Conservation (phyloP, 2,329 filamentous ascomycete species). For the Fusarium secorum region DNA sequence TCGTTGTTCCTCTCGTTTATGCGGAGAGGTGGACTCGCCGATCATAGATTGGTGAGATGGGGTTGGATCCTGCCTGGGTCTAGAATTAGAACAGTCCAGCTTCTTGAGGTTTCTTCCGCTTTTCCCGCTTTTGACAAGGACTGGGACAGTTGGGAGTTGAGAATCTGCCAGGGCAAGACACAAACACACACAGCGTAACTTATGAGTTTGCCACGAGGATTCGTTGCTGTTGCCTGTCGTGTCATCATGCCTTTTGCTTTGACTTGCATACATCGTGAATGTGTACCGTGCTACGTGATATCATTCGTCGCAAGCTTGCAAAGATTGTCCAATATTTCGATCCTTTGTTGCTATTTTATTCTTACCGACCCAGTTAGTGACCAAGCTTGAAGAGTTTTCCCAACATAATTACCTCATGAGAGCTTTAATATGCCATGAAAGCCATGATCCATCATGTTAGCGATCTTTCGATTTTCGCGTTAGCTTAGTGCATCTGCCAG, state of each 20-base stretch:
- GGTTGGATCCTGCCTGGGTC: neutral
- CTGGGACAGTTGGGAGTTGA: neutral
- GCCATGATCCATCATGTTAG: neutral
- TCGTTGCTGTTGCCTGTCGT: conserved; percentile 6
- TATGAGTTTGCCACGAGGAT: conserved; percentile 24
- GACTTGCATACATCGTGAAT: conserved; percentile 14
- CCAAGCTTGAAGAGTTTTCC: neutral
- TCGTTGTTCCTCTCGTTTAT: conserved; percentile 35
- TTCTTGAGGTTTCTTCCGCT: conserved; percentile 4
- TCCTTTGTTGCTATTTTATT: neutral
- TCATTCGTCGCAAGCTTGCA: neutral
- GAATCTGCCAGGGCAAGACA: conserved; percentile 24
- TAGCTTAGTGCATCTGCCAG: neutral
- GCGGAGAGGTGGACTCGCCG: conserved; percentile 24
- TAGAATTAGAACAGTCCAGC: conserved; percentile 6
- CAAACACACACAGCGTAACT: conserved; percentile 7
- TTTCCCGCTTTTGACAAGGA: neutral
- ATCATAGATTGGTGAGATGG: conserved; percentile 11
- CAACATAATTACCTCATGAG: neutral
- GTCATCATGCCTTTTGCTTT: conserved; percentile 2
- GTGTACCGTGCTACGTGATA: conserved; percentile 8
- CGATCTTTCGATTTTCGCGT: conserved; percentile 17
- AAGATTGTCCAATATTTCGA: neutral
- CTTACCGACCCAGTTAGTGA: neutral
- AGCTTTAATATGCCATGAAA: neutral